Conservation (phyloP, 2,329 filamentous ascomycete species). For the Cladosporium oxysporum region DNA sequence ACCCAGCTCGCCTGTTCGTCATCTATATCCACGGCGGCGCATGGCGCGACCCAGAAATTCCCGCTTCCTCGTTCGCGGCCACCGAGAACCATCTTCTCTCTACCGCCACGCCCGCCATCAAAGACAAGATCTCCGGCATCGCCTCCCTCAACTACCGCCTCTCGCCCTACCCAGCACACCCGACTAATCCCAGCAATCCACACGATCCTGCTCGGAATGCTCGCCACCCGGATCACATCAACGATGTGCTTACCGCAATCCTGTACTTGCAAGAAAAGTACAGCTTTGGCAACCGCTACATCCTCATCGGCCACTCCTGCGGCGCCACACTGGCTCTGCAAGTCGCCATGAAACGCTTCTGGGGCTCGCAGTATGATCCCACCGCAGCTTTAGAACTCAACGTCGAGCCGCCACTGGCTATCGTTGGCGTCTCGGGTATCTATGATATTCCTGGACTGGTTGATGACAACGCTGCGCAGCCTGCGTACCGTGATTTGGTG, state of each 20-base stretch:
- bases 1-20: constrained; percentile 31
- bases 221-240: constrained; percentile 61
- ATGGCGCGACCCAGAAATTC: constrained; percentile 51
- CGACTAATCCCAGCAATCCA: constrained; percentile 49
- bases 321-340: constrained; percentile 67
- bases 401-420: constrained; percentile 47
- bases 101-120: constrained; percentile 21
- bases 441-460: constrained; percentile 63
- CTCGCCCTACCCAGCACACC: constrained; percentile 51
- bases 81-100: constrained; percentile 41
- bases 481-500: constrained; percentile 62
- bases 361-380: constrained; percentile 33
- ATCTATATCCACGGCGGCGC: constrained; percentile 54
- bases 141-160: constrained; percentile 67
- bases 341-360: constrained; percentile 51
- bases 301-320: constrained; percentile 64
- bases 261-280: constrained; percentile 52
- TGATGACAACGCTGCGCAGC: constrained; percentile 42
- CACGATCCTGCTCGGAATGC: constrained; percentile 51
- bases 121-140: constrained; percentile 56
- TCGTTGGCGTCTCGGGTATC: constrained; percentile 67
- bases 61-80: constrained; percentile 38
- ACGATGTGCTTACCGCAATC: constrained; percentile 58
- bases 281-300: constrained; percentile 48
- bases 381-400: constrained; percentile 30